Percentiles rank a stretch among this genome's conserved stretches.
Conservation (phyloP, 1,284 basidiomycete genomes). For the Naganishia liquefaciens region DNA sequence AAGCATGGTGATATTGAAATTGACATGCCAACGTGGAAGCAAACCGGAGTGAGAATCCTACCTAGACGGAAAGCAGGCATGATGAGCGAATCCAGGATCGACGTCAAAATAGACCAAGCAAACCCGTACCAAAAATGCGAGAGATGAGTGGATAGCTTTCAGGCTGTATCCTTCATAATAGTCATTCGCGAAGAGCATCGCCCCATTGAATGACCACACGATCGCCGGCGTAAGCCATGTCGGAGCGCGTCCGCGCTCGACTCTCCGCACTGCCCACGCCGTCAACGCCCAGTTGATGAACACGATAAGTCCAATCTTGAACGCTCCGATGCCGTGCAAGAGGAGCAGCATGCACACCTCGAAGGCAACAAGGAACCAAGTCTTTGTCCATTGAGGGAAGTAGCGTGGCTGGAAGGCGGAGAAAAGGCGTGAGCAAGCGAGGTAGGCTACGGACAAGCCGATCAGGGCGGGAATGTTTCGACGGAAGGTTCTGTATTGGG, state of each 20-base stretch:
- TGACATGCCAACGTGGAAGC: constrained; percentile 89
- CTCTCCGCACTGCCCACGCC: not conserved
- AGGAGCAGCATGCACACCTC: constrained; percentile 64
- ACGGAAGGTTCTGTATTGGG: constrained; percentile 80
- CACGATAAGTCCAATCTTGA: constrained; percentile 78
- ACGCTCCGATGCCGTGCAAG: constrained; percentile 79
- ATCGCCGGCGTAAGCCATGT: constrained; percentile 57
- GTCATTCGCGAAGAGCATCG: constrained; percentile 76
- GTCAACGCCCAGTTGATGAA: constrained; percentile 54
- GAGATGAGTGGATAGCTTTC: constrained; percentile 59
- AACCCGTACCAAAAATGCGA: constrained; percentile 63
- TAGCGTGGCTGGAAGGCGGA: constrained; percentile 35
- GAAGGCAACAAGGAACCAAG: constrained; percentile 49
- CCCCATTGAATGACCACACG: constrained; percentile 76
- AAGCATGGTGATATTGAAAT: constrained; percentile 96
- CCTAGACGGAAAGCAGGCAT: constrained; percentile 5
- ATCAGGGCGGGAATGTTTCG: constrained; percentile 67
- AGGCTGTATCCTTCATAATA: constrained; percentile 74
- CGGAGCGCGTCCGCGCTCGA: constrained; percentile 44
- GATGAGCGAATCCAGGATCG: not conserved
- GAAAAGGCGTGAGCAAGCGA: constrained; percentile 54
- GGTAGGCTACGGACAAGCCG: constrained; percentile 58
- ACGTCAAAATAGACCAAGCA: not conserved
- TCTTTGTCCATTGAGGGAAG: constrained; percentile 36
- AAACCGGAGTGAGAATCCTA: constrained; percentile 70